Conservation (phyloP, 2,329 filamentous ascomycete genomes). For the Akanthomyces uredinophilus region DNA sequence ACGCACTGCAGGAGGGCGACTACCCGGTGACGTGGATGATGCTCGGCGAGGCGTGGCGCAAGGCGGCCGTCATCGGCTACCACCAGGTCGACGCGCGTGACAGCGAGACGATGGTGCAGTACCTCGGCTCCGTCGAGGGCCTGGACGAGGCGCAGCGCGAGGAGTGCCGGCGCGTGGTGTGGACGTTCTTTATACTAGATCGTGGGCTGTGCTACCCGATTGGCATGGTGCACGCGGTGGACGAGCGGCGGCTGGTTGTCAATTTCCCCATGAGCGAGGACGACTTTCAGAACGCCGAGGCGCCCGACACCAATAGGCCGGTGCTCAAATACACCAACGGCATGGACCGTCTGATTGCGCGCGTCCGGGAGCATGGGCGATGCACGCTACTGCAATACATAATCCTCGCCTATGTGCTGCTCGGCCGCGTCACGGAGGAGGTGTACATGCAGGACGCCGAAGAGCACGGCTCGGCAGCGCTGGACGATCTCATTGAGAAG, state of each 20-base stretch:
- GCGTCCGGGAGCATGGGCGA: slow-evolving; percentile 16
- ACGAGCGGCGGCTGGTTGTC: slow-evolving; percentile 21
- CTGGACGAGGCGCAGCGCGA: slow-evolving; percentile 20
- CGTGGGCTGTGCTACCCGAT: slow-evolving; percentile 23
- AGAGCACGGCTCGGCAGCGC: slow-evolving; percentile 5
- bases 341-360: slow-evolving; percentile 18
- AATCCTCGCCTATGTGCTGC: slow-evolving; percentile 19
- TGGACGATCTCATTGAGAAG: slow-evolving; percentile 17
- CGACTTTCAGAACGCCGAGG: slow-evolving; percentile 16
- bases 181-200: slow-evolving; percentile 23
- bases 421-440: slow-evolving; percentile 20
- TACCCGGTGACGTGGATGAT: slow-evolving; percentile 19
- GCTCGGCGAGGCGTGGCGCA: slow-evolving; percentile 23
- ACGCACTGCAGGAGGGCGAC: slow-evolving; percentile 19
- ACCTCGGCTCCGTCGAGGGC: slow-evolving; percentile 11
- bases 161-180: slow-evolving; percentile 20
- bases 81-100: slow-evolving; percentile 15
- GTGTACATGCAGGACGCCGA: slow-evolving; percentile 18
- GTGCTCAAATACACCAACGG: slow-evolving; percentile 15
- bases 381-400: slow-evolving; percentile 20
- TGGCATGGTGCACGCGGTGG: slow-evolving; percentile 22
- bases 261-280: slow-evolving; percentile 22
- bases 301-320: neutral
- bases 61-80: slow-evolving; percentile 20
- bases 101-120: slow-evolving; percentile 5